phyloP scores from a whole-genome alignment of 768 basidiomycete genomes.

The Hortiboletus flavorubellus region DNA sequence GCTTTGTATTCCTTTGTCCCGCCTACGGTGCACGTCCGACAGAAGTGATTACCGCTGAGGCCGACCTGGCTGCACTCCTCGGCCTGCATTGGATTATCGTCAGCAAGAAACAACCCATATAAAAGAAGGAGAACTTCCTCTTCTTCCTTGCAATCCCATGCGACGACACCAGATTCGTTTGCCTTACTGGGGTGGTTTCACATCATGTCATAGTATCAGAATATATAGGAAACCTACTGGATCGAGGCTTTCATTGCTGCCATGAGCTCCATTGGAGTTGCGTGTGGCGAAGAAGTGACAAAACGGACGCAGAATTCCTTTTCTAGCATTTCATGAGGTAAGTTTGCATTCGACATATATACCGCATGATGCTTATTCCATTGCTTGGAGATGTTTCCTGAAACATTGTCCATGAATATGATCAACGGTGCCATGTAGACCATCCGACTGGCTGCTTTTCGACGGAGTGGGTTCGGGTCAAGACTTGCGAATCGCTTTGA shows the following conservation, averaged over 20 bases:
- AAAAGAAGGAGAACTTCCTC: constrained; percentile 15
- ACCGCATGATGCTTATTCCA: too few relatives aligned
- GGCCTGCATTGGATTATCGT: constrained; percentile 36
- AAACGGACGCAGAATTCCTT: constrained; percentile 20
- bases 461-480: too few relatives aligned
- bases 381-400: too few relatives aligned
- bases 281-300: constrained; percentile 34
- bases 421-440: too few relatives aligned
- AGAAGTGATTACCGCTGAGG: constrained; percentile 37
- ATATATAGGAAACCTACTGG: constrained; percentile 4
- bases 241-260: constrained; percentile 25
- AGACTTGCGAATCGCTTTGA: too few relatives aligned
- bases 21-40: constrained; percentile 39
- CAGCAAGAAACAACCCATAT: constrained; percentile 28
- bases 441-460: too few relatives aligned
- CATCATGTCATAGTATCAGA: background rate
- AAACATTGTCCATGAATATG: too few relatives aligned
- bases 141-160: constrained; percentile 27
- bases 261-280: constrained; percentile 31
- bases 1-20: constrained; percentile 33
- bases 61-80: constrained; percentile 37
- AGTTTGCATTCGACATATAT: too few relatives aligned
- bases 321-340: too few relatives aligned
- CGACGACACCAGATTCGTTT: constrained; percentile 14
- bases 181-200: background rate